Base-by-base conservation (phyloP, 306 rosid species). In the Lathyrus sativus region DNA sequence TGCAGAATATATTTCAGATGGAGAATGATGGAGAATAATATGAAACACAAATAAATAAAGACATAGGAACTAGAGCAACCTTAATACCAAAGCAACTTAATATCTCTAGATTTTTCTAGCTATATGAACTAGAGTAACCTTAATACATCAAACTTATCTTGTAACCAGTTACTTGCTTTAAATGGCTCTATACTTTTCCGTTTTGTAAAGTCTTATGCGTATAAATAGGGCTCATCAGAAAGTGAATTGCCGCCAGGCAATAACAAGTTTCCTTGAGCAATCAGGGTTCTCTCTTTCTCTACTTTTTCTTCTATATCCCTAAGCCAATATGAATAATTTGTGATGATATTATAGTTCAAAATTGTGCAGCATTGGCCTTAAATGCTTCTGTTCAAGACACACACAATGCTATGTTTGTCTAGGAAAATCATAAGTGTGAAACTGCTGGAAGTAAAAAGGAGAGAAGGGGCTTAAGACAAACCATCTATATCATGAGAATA, bases 311-410 rank as follows among this genome's bases (percentile, higher is more conserved):
- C 19, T 48, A 17, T 15, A 17, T 49, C 55, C 22, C 55, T 49
- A 8, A 49, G 55, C 55, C 55, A 49, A 39, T 22, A 5, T 31
- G 22, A 68, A 13, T 28, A 4, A 11, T 53, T 61, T 28, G 6
- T 11, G 10, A 18, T 9, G 64, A 29, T 11, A 68, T 11, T 18
- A 11, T 9, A 17, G 11, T 39, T 54, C 38, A 43, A 44, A 35
- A 68, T 65, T 72, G 41, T 54, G 56, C 19, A 38, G 37, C 35
- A 31, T 24, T 22, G 44, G 46, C 70, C 71, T 64, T 28, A 37
- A 63, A 68, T 68, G 64, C 19, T 35, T 53, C 60, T 48, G 26
- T 45, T 60, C 64, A 6, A 59, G 66, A 59, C 61, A 76, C 35
- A 43, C 57, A 39, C 70, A 80, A 46, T 28, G 59, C 29, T 31